Evolutionary conservation across 768 basidiomycete species (phyloP).

Genomic region (Lentinus brumalis): DNA sequence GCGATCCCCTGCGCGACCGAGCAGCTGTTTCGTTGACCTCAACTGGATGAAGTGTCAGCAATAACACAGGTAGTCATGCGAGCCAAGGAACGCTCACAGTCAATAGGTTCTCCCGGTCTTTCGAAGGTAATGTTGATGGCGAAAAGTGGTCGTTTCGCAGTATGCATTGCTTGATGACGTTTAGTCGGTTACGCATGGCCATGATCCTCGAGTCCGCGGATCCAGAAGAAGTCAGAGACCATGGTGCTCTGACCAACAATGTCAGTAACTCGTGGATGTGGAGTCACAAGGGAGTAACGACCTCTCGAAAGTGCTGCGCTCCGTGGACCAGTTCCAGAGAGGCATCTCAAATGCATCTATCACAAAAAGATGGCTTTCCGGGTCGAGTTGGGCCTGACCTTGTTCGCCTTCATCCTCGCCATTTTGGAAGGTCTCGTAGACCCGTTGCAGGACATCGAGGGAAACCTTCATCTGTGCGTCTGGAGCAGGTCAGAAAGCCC

Average conservation of each 20-base stretch:
- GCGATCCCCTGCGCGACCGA: conserved; percentile 86
- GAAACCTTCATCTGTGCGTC: conserved; percentile 87
- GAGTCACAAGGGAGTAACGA: conserved; percentile 35
- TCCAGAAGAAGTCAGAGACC: conserved; percentile 71
- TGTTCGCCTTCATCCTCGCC: conserved; percentile 46
- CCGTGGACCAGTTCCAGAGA: conserved; percentile 85
- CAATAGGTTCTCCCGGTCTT: conserved; percentile 83
- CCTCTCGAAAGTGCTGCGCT: conserved; percentile 89
- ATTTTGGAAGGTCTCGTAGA: conserved; percentile 75
- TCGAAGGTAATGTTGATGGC: conserved; percentile 89
- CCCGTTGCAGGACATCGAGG: conserved; percentile 61
- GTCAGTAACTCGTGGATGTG: not conserved
- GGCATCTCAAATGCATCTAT: conserved; percentile 97
- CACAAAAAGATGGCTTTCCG: conserved; percentile 79
- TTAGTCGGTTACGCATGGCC: conserved; percentile 81
- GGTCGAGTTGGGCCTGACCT: conserved; percentile 71
- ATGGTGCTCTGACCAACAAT: conserved; percentile 44
- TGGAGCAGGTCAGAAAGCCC: conserved; percentile 29
- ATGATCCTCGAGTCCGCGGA: conserved; percentile 79
- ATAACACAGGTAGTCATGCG: not conserved
- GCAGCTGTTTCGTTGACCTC: conserved; percentile 92
- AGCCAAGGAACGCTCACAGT: conserved; percentile 51
- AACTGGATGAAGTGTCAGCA: conserved; percentile 49
- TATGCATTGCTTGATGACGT: conserved; percentile 91
- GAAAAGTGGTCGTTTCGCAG: conserved; percentile 97